A percentile compares a stretch with the other conserved stretches of the same genome.
These are phyloP conservation scores for Ormosia emarginata DNA, from an alignment of 306 rosid genomes.

Conservation along the genomic window DNA sequence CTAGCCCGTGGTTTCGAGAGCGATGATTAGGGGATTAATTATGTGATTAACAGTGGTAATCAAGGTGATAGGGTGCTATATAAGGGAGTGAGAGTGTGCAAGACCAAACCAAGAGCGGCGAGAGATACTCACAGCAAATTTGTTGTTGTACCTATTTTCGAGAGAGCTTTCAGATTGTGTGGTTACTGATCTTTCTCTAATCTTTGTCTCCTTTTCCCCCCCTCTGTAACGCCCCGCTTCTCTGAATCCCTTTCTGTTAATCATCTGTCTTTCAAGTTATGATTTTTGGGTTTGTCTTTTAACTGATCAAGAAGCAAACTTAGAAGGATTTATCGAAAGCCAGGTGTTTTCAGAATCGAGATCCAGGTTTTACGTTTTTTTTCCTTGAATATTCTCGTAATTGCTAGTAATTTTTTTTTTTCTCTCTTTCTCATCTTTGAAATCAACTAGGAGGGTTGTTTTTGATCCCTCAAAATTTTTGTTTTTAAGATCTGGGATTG, in stretches of 20 bases:
- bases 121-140: conserved; percentile 33
- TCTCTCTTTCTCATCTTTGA: not conserved
- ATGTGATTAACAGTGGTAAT: conserved; percentile 4
- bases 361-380: conserved; percentile 55
- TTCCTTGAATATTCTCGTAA: not conserved
- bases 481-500: not conserved
- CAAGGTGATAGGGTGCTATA: conserved; percentile 32
- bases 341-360: conserved; percentile 99
- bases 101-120: conserved; percentile 53
- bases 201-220: conserved; percentile 25
- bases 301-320: conserved; percentile 55
- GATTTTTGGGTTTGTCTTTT: conserved; percentile 88
- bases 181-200: not conserved
- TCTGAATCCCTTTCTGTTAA: conserved; percentile 99
- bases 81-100: not conserved
- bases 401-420: not conserved
- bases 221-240: conserved; percentile 82
- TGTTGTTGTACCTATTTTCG: not conserved
- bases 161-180: not conserved
- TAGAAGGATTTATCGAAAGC: conserved; percentile 64
- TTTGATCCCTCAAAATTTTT: conserved; percentile 62
- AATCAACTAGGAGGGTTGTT: conserved; percentile 64
- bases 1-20: conserved; percentile 19
- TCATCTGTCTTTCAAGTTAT: conserved; percentile 88
- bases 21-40: conserved; percentile 27